Percentiles rank a stretch among this genome's conserved stretches.
Evolutionary conservation across 2,329 filamentous ascomycete genomes (phyloP).

Genomic region (Trichoderma sp.): DNA sequence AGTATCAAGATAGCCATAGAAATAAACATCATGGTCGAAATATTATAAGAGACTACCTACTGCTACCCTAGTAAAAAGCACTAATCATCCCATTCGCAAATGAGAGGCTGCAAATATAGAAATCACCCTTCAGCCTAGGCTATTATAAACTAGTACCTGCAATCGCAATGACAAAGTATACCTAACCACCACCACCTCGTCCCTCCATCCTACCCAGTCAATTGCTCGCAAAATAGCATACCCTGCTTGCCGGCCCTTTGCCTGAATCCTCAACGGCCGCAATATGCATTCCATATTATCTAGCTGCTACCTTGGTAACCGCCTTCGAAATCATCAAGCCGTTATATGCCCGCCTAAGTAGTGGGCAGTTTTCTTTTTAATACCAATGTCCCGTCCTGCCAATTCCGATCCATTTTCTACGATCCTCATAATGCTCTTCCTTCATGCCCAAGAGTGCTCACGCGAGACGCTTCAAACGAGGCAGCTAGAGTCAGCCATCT

Average conservation of each 20-base stretch:
- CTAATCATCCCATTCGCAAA: background rate
- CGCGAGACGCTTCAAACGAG: background rate
- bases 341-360: background rate
- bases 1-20: background rate
- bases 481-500: background rate
- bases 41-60: background rate
- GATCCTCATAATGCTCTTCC: background rate
- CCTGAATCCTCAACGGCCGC: background rate
- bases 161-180: background rate
- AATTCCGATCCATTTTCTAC: background rate
- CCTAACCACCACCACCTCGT: background rate
- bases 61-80: background rate
- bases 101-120: background rate
- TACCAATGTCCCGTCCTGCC: background rate
- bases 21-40: background rate
- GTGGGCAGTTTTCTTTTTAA: background rate
- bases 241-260: background rate
- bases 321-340: constrained; percentile 2
- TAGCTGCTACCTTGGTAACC: background rate
- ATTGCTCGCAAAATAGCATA: background rate
- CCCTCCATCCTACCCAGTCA: background rate
- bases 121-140: background rate
- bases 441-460: background rate
- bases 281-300: constrained; percentile 15
- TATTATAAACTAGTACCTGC: background rate